phyloP scores from a whole-genome alignment of 169 alveolate genomes.

The Plasmodium yoelii region DNA sequence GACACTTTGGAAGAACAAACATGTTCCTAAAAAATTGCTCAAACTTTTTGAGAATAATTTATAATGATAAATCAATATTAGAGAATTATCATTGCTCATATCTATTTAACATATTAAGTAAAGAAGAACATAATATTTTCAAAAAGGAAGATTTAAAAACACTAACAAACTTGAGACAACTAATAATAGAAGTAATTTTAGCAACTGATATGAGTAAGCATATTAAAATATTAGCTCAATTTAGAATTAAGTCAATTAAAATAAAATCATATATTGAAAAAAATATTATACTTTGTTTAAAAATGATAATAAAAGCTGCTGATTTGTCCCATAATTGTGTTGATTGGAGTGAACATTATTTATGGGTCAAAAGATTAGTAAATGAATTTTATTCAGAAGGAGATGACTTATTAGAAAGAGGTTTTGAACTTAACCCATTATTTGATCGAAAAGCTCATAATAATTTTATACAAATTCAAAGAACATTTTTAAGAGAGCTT shows the following conservation, averaged over 20 bases:
- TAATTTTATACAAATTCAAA: constrained; percentile 93
- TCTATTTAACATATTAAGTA: constrained; percentile 84
- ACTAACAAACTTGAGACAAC: constrained; percentile 81
- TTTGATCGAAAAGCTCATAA: constrained; percentile 95
- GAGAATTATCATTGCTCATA: constrained; percentile 95
- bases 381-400: constrained; percentile 94
- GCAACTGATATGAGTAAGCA: constrained; percentile 96
- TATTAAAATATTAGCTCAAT: constrained; percentile 91
- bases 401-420: constrained; percentile 90
- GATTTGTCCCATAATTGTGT: constrained; percentile 93
- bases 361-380: constrained; percentile 90
- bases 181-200: constrained; percentile 91
- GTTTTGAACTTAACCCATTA: constrained; percentile 93
- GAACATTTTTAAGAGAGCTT: constrained; percentile 89
- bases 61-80: constrained; percentile 93
- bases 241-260: constrained; percentile 83
- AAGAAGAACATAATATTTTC: constrained; percentile 80
- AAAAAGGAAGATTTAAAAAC: constrained; percentile 54
- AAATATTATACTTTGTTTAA: constrained; percentile 71
- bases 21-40: constrained; percentile 86
- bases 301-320: constrained; percentile 93
- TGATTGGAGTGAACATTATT: constrained; percentile 87
- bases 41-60: constrained; percentile 89
- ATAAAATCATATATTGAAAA: constrained; percentile 85
- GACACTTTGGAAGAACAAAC: constrained; percentile 93